Conservation (phyloP, 768 basidiomycete genomes). For the Cubamyces lactineus region DNA sequence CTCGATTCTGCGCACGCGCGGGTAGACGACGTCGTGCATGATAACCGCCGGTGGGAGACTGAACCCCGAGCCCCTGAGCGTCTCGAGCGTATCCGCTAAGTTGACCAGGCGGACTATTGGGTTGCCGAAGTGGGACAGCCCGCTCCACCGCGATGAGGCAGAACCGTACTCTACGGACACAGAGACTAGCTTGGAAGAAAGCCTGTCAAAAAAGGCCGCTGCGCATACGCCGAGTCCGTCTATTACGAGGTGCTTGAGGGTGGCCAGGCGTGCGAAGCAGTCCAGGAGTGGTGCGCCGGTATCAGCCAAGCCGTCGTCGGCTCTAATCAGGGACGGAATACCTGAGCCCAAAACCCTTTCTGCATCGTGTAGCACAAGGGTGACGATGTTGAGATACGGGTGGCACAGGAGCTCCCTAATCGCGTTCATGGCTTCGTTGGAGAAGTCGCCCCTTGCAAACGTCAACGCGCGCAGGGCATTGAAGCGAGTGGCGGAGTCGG, state of each 20-base stretch:
- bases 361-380: conserved; percentile 5
- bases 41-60: not conserved
- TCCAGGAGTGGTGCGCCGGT: too few species aligned
- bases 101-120: conserved; percentile 12
- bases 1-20: conserved; percentile 5
- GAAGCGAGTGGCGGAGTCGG: not conserved
- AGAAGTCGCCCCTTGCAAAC: conserved; percentile 7
- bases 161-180: not conserved
- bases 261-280: not conserved
- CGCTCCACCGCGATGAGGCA: not conserved
- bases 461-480: conserved; percentile 3
- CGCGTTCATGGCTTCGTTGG: not conserved
- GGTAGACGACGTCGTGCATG: conserved; percentile 16
- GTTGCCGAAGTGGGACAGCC: conserved; percentile 4
- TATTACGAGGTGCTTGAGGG: conserved; percentile 8
- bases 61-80: conserved; percentile 10
- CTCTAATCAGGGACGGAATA: not conserved
- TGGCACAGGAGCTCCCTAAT: not conserved
- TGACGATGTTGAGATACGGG: not conserved
- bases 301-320: too few species aligned
- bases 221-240: not conserved
- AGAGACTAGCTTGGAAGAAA: not conserved
- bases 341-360: conserved; percentile 5
- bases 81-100: conserved; percentile 10
- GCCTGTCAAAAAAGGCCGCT: not conserved